A percentile compares a stretch with the other conserved stretches of the same genome.
Conservation (phyloP, 2,329 filamentous ascomycete species). For the Ophiognomonia clavigignenti-juglandacearum region DNA sequence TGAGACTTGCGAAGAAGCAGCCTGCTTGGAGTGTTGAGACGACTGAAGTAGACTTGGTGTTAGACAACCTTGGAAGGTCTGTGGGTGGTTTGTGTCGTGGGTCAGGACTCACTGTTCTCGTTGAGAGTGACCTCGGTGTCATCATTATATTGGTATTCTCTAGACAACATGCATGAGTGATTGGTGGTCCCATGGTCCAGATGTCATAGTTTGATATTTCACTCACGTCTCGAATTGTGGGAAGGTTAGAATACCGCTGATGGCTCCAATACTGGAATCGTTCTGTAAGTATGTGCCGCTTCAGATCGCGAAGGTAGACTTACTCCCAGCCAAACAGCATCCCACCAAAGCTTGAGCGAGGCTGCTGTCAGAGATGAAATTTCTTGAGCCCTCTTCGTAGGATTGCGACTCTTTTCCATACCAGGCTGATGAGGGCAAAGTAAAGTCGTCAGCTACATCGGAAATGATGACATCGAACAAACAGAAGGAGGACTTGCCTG, state of each 20-base stretch:
- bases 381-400: too few species aligned
- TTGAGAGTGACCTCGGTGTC: conserved; percentile 18
- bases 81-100: neutral
- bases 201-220: too few species aligned
- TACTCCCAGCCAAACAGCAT: conserved; percentile 43
- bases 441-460: neutral
- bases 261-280: conserved; percentile 53
- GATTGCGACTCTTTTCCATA: neutral
- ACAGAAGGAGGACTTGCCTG: conserved; percentile 29
- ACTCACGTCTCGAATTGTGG: conserved; percentile 5
- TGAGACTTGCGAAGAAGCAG: conserved; percentile 59
- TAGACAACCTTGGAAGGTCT: neutral
- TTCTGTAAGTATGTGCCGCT: neutral
- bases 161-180: conserved; percentile 43
- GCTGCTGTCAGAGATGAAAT: neutral
- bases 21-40: conserved; percentile 68
- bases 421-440: conserved; percentile 2
- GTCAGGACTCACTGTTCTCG: conserved; percentile 42
- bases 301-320: conserved; percentile 1
- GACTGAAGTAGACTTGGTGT: conserved; percentile 30
- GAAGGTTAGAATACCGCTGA: conserved; percentile 54
- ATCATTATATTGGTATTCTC: conserved; percentile 19
- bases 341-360: conserved; percentile 52
- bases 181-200: too few species aligned
- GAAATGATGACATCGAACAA: neutral